Conservation (phyloP, 2,329 filamentous ascomycete genomes). For the Aspergillus sp. region DNA sequence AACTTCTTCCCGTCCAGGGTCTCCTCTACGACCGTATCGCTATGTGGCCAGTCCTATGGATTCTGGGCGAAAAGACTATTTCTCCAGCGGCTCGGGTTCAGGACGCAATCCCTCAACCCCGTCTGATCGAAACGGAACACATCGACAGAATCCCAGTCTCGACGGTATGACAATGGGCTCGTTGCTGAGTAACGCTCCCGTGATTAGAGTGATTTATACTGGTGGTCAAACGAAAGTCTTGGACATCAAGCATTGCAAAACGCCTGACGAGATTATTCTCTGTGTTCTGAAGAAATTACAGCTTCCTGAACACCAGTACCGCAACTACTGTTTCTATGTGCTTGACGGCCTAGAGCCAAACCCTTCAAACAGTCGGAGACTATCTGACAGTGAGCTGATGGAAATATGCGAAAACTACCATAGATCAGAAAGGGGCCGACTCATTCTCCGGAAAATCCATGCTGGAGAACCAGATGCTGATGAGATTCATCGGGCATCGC, state of each 20-base stretch:
- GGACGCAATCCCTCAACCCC: slow-evolving; percentile 61
- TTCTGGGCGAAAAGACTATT: slow-evolving; percentile 55
- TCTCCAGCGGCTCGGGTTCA: slow-evolving; percentile 54
- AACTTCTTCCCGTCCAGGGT: slow-evolving; percentile 66
- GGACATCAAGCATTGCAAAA: slow-evolving; percentile 87
- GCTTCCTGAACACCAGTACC: slow-evolving; percentile 83
- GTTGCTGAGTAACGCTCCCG: slow-evolving; percentile 79
- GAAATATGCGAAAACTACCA: slow-evolving; percentile 85
- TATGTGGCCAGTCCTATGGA: slow-evolving; percentile 62
- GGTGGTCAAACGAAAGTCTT: slow-evolving; percentile 90
- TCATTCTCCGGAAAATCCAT: slow-evolving; percentile 91
- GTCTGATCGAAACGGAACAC: slow-evolving; percentile 65
- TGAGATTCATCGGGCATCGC: slow-evolving; percentile 82
- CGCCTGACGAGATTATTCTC: slow-evolving; percentile 87
- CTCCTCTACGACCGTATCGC: slow-evolving; percentile 64
- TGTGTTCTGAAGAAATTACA: slow-evolving; percentile 85
- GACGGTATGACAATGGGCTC: slow-evolving; percentile 85
- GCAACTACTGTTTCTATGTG: slow-evolving; percentile 97
- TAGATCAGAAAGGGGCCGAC: slow-evolving; percentile 80
- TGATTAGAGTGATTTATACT: slow-evolving; percentile 91
- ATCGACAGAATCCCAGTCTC: slow-evolving; percentile 79
- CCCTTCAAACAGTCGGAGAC: slow-evolving; percentile 73
- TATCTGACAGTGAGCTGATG: slow-evolving; percentile 85
- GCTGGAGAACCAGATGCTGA: slow-evolving; percentile 83
- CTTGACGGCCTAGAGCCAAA: slow-evolving; percentile 82